A percentile compares a stretch with the other conserved stretches of the same genome.
phyloP scores from a whole-genome alignment of 139 green algal genomes.

The Micractinium conductrix region DNA sequence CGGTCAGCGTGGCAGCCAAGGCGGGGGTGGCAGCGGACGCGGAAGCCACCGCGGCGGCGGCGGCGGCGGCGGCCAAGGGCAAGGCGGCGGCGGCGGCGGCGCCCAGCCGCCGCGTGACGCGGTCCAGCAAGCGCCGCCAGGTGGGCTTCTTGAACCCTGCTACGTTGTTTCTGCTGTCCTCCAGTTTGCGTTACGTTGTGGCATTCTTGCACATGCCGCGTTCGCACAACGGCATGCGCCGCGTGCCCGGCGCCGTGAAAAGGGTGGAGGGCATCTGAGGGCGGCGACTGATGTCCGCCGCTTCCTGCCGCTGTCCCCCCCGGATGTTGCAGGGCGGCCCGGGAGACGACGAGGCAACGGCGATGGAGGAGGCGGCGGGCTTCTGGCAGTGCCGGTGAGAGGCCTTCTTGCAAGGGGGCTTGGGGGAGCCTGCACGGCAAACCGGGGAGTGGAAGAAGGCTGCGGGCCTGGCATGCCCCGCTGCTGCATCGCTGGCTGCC shows the following conservation, averaged over 20 bases:
- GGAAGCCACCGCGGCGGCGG: not conserved
- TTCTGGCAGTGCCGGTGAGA: slow-evolving; percentile 63
- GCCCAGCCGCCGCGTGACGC: not conserved
- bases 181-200: no score
- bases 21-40: not conserved
- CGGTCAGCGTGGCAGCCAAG: not conserved
- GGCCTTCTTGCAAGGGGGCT: not conserved
- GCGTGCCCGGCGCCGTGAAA: no score
- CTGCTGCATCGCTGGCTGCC: not conserved
- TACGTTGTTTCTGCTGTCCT: no score
- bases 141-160: no score
- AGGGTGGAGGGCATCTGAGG: no score
- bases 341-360: slow-evolving; percentile 5
- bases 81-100: not conserved
- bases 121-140: slow-evolving; percentile 23
- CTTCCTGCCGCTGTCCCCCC: no score
- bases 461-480: not conserved
- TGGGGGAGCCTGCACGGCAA: not conserved
- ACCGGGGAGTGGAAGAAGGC: not conserved
- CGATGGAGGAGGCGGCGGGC: slow-evolving; percentile 45
- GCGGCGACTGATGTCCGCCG: no score
- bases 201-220: no score
- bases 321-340: no score
- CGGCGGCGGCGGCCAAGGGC: not conserved
- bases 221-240: no score